Base-by-base conservation (phyloP, 228 moss, liverwort and hornwort species). In the Sphagnum magellanicum region DNA sequence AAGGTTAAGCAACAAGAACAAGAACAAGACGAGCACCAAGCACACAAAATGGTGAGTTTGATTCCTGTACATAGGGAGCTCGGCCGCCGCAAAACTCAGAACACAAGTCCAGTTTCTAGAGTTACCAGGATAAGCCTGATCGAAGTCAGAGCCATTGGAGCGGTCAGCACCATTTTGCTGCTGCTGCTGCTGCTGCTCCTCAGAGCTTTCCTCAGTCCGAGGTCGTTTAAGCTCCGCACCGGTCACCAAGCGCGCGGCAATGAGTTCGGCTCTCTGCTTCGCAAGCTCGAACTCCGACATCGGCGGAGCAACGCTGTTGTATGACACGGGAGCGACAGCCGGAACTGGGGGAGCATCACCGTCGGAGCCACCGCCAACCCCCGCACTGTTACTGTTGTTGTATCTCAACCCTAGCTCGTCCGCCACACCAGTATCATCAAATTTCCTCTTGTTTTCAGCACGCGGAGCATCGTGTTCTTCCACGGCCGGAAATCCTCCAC, bases 381-480 rank as follows among this genome's bases (percentile, higher is more conserved):
- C 32, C 3, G 32, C 32, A 32, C 32, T 32, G 32, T 32, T 32
- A 32, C 32, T 32, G 17, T 17, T 17, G 32, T 83, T 84, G 57
- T 79, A 93, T 50, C 75, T 74, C 59, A 75, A 65, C 5, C 73
- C 68, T 50, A 48, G 70, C 62, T 50, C 9, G 6, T 86, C 80
- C 4, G 82, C 82, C 6, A 53, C 82, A 0, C 71, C 78, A 8
- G 80, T 74, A 6, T 86, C 86, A 4, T 93, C 93, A 69, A 93
- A 98, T 87, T 98, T 98, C 73, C 97, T 88, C 81, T 98, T 98
- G 70, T 90, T 98, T 76, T 98, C 97, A 48, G 82, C 4, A 51
- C 93, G 91, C 17, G 91, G 87, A 48, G 87, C 84, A 17, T 93
- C 97, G 67, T 90, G 93, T 8, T 90, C 97, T 10, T 93, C 93